Evolutionary conservation across 495 filamentous ascomycete species (phyloP).

Genomic region (Penicillium waksmanii): DNA sequence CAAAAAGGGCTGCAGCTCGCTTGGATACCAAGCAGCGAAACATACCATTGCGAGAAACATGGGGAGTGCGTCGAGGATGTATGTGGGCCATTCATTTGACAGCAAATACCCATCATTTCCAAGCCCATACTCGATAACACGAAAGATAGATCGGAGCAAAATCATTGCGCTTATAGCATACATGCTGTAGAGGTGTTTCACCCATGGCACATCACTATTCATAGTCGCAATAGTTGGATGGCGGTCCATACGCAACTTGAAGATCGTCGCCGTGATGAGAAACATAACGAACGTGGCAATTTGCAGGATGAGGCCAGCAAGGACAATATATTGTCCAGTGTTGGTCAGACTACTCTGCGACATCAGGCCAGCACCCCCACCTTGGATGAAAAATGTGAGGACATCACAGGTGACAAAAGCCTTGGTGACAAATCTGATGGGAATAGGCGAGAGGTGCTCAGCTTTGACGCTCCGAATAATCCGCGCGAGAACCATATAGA

Average conservation of each 20-base stretch:
- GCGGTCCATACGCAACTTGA: constrained; percentile 48
- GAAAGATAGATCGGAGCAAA: constrained; percentile 59
- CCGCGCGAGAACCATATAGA: constrained; percentile 57
- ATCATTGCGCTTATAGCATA: constrained; percentile 44
- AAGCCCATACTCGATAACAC: constrained; percentile 62
- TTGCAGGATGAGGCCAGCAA: constrained; percentile 12
- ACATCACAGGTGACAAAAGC: constrained; percentile 30
- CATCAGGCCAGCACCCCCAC: constrained; percentile 19
- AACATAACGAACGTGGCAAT: constrained; percentile 25
- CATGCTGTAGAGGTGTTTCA: constrained; percentile 22
- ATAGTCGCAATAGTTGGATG: constrained; percentile 3
- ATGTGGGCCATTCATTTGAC: constrained; percentile 57
- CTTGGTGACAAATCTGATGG: constrained; percentile 18
- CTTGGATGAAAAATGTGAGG: constrained; percentile 27
- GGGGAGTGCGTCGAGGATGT: constrained; percentile 58
- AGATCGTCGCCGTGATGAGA: constrained; percentile 34
- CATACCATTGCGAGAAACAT: constrained; percentile 57
- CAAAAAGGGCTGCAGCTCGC: constrained; percentile 12
- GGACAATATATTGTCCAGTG: constrained; percentile 19
- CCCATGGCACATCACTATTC: constrained; percentile 24
- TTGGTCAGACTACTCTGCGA: constrained; percentile 3
- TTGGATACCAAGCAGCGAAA: constrained; percentile 38
- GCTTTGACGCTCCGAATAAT: constrained; percentile 45
- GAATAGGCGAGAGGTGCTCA: constrained; percentile 28
- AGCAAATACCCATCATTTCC: constrained; percentile 54